phyloP scores from a whole-genome alignment of 805 yeast species.

The Yamadazyma insecticola region DNA sequence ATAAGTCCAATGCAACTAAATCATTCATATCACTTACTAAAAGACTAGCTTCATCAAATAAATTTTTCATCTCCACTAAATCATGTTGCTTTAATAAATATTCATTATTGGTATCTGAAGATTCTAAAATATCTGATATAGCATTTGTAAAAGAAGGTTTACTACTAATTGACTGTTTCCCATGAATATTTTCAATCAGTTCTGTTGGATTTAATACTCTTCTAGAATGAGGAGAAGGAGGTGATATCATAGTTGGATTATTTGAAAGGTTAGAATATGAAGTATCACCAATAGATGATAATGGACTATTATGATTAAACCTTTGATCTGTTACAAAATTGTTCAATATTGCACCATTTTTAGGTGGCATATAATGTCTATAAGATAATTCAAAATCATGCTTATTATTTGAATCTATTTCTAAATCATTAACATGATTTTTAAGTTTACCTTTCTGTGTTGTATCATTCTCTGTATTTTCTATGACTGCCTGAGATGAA shows the following conservation, averaged over 20 bases:
- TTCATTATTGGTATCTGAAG: slow-evolving; percentile 5
- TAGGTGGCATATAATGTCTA: slow-evolving; percentile 9
- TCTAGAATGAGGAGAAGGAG: too few species aligned
- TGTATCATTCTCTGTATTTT: too few species aligned
- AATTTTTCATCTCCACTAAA: slow-evolving; percentile 8
- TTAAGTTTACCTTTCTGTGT: too few species aligned
- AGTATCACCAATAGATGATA: too few species aligned
- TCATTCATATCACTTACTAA: slow-evolving; percentile 31
- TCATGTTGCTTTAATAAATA: slow-evolving; percentile 4
- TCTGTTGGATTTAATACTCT: too few species aligned
- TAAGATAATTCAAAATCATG: slow-evolving; percentile 3
- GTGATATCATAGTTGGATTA: too few species aligned
- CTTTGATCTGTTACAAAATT: slow-evolving; percentile 5
- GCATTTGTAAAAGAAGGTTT: slow-evolving; percentile 14
- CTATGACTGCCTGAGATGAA: too few species aligned
- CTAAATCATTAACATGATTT: too few species aligned
- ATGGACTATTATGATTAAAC: too few species aligned
- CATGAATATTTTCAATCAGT: too few species aligned
- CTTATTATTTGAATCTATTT: background rate
- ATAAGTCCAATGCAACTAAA: slow-evolving; percentile 12
- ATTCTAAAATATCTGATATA: slow-evolving; percentile 11
- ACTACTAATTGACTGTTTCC: too few species aligned
- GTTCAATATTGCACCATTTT: slow-evolving; percentile 8
- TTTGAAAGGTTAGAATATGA: too few species aligned
- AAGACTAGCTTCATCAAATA: slow-evolving; percentile 31